Base-by-base conservation (phyloP, 805 yeast genomes). In the Nakazawaea anatomiae region DNA sequence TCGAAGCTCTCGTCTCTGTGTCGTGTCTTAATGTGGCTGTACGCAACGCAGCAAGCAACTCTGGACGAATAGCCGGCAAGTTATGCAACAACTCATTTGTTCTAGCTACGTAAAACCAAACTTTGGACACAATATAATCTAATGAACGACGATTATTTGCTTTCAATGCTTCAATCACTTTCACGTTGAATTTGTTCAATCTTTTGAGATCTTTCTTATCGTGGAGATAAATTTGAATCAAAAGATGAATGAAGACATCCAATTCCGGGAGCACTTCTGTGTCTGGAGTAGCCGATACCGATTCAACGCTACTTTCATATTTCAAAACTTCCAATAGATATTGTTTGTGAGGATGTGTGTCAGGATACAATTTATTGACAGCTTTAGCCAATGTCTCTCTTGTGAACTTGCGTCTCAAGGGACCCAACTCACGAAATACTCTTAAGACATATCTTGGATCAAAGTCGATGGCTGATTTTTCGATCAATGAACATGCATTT, bases 21-120 rank as follows among this genome's bases (percentile, higher is more conserved):
- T 94, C 97, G 63, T 92, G 97, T 60, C 96, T 85, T 57, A 94
- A 77, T 18, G 96, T 83, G 3, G 97, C 90, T 4, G 94, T 85
- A 69, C 97, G 83, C 60, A 94, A 75, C 9, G 87, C 89, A 27
- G 75, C 70, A 66, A 89, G 79, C 64, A 92, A 74, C 40, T 77
- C 81, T 6, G 89, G 78, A 64, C 96, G 80, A 48, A 88, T 72
- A n/a, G 79, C 67, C 46, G 75, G 71, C 53, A 80, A 69, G 57
- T 82, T 71, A 10, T 60, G 75, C 32, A 72, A 62, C 50, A 84
- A 70, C 71, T 92, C 98, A 57, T 82, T 80, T 1, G 90, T 79
- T 67, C 96, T 81, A 43, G 85, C 77, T 58, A 87, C 77, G 71
- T 90, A 92, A 65, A 92, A 94, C 98, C 98, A 94, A 54, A 87